Percentiles rank a stretch among this genome's conserved stretches.
Conservation (phyloP, 305 asterid species). For the Caryopteris hybrid region DNA sequence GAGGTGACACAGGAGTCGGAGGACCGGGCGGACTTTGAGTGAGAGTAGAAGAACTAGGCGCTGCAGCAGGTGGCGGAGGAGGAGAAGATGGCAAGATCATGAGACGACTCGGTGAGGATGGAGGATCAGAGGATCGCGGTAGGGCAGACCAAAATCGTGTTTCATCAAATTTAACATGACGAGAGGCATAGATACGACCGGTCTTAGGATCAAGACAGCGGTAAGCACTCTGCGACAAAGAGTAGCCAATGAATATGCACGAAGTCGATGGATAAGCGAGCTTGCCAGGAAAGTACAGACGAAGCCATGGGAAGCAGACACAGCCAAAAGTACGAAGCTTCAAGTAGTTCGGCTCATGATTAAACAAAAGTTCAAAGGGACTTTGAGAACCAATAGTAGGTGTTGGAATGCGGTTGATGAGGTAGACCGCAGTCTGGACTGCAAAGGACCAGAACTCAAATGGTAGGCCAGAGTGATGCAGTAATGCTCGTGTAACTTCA, state of each 20-base stretch:
- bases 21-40: no score
- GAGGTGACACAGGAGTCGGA: background rate
- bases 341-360: background rate
- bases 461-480: background rate
- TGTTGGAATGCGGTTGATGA: background rate
- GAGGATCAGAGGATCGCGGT: background rate
- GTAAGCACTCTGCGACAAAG: background rate
- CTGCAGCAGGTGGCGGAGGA: no score
- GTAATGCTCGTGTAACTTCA: background rate
- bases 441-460: background rate
- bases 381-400: background rate
- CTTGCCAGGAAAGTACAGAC: background rate
- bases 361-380: background rate
- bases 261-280: background rate
- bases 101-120: background rate
- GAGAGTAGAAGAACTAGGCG: no score
- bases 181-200: background rate
- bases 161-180: background rate
- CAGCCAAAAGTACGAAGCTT: background rate
- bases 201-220: background rate
- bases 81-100: background rate
- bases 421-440: background rate
- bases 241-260: background rate
- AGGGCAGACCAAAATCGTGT: background rate
- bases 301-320: background rate